These are phyloP conservation scores for Pichia kluyveri DNA, from an alignment of 805 yeast genomes.

Conservation along the genomic window DNA sequence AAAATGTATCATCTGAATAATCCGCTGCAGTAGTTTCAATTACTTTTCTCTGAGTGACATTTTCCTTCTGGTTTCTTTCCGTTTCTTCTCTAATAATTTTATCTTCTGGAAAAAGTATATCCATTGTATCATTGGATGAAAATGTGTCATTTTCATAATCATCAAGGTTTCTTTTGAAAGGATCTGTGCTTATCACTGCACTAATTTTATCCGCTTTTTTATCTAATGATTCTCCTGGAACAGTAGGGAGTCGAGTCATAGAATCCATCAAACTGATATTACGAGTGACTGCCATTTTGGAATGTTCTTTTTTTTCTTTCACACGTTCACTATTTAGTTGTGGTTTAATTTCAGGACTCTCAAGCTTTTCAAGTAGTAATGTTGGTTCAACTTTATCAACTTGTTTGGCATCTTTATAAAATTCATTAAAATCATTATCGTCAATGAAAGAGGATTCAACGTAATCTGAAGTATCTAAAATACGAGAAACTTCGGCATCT, in stretches of 20 bases:
- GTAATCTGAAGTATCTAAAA: constrained; percentile 4
- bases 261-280: constrained; percentile 1
- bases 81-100: too few species aligned
- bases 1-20: neutral
- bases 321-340: too few species aligned
- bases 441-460: constrained; percentile 5
- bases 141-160: neutral
- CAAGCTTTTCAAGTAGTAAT: neutral
- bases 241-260: neutral
- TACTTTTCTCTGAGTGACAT: too few species aligned
- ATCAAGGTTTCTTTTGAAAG: neutral
- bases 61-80: too few species aligned
- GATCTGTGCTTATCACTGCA: too few species aligned
- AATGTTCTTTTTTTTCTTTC: neutral
- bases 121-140: too few species aligned
- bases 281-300: neutral
- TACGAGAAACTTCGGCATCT: constrained; percentile 9
- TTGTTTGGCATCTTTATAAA: neutral
- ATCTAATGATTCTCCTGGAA: neutral
- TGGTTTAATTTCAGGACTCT: neutral
- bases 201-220: too few species aligned
- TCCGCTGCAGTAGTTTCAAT: neutral
- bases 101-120: too few species aligned
- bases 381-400: too few species aligned
- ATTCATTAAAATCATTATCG: constrained; percentile 1